Conservation (phyloP, 2,329 filamentous ascomycete species). For the Fusarium oxysporum region DNA sequence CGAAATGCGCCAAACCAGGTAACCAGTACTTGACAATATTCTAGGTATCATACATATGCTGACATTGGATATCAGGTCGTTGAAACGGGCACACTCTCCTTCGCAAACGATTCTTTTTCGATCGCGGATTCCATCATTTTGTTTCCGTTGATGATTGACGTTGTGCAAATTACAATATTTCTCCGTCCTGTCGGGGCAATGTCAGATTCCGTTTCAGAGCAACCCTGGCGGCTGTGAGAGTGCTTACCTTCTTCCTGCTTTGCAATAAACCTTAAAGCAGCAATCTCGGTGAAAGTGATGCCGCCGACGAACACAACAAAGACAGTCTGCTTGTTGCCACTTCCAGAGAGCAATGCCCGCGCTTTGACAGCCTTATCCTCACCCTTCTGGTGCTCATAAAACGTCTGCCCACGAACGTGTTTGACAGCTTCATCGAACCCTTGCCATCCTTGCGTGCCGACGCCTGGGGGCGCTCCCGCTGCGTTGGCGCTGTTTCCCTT, state of each 20-base stretch:
- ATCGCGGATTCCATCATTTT: conserved; percentile 88
- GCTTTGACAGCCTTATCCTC: conserved; percentile 94
- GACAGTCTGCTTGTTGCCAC: conserved; percentile 82
- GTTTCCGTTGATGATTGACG: conserved; percentile 89
- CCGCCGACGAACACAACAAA: conserved; percentile 99
- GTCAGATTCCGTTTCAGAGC: conserved; percentile 22
- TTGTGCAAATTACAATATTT: conserved; percentile 92
- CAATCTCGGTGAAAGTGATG: conserved; percentile 95
- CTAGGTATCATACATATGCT: conserved; percentile 37
- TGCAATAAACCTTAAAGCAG: conserved; percentile 90
- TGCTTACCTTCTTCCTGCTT: conserved; percentile 78
- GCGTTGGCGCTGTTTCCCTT: conserved; percentile 65
- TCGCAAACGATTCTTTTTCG: conserved; percentile 74
- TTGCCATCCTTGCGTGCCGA: conserved; percentile 83
- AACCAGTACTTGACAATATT: conserved; percentile 17
- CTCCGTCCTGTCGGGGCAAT: conserved; percentile 67
- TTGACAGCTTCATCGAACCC: conserved; percentile 94
- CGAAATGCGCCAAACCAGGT: conserved; percentile 17
- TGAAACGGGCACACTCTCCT: conserved; percentile 47
- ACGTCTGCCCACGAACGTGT: conserved; percentile 86
- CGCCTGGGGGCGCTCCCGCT: conserved; percentile 54
- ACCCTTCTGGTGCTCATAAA: conserved; percentile 91
- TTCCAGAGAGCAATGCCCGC: conserved; percentile 83
- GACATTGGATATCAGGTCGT: conserved; percentile 25
- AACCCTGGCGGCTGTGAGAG: background rate